A percentile compares a stretch with the other conserved stretches of the same genome.
Evolutionary conservation across 2,329 filamentous ascomycete genomes (phyloP).

Genomic region (Diplocarpon mali): DNA sequence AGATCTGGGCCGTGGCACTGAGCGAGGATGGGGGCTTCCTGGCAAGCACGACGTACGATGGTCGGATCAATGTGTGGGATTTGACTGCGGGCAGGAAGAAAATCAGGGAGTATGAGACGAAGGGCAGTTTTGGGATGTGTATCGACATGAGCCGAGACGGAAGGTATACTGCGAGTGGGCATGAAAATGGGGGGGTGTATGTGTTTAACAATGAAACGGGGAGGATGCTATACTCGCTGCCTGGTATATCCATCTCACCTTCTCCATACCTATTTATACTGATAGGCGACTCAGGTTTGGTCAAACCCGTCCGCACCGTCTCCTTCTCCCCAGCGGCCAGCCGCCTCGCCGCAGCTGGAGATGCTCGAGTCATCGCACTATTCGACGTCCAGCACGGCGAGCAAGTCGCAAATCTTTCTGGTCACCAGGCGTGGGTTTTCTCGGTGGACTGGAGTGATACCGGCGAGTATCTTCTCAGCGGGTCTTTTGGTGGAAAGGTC

Average conservation of each 20-base stretch:
- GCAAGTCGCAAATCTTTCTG: constrained; percentile 74
- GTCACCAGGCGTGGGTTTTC: constrained; percentile 79
- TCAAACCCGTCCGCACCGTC: constrained; percentile 75
- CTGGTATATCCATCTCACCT: constrained; percentile 39
- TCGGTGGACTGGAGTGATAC: constrained; percentile 87
- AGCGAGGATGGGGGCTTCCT: constrained; percentile 76
- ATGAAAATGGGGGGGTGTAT: constrained; percentile 86
- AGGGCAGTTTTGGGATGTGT: constrained; percentile 82
- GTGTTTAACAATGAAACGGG: constrained; percentile 91
- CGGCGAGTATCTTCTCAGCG: constrained; percentile 82
- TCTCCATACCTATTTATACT: constrained; percentile 9
- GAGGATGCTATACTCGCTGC: constrained; percentile 73
- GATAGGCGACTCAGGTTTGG: constrained; percentile 47
- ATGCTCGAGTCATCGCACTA: constrained; percentile 77
- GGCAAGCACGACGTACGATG: constrained; percentile 79
- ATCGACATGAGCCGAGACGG: constrained; percentile 75
- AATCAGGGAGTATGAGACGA: constrained; percentile 79
- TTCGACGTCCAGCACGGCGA: constrained; percentile 91
- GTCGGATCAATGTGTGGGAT: constrained; percentile 84
- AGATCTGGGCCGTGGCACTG: constrained; percentile 80
- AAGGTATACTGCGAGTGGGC: constrained; percentile 77
- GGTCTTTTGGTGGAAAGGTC: constrained; percentile 83
- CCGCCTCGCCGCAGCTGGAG: constrained; percentile 79
- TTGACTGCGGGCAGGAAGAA: constrained; percentile 44
- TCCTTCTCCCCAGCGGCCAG: constrained; percentile 80